Evolutionary conservation across 768 basidiomycete genomes (phyloP).

Genomic region (Serpula lacrymans): DNA sequence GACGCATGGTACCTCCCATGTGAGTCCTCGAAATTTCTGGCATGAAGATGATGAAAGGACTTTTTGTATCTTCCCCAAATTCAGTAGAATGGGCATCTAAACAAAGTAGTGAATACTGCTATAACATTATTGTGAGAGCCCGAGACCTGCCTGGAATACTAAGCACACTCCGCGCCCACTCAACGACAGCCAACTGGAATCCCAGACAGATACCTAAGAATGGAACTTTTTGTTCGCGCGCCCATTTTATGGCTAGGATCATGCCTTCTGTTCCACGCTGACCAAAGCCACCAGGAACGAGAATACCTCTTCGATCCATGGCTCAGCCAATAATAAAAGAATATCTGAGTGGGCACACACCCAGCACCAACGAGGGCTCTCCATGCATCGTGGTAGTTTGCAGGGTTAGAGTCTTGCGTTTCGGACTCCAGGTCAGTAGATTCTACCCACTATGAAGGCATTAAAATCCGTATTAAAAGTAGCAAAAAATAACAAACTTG

Average conservation of each 20-base stretch:
- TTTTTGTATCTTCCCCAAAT: constrained; percentile 56
- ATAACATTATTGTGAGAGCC: background rate
- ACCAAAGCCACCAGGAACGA: constrained; percentile 97
- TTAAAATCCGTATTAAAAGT: constrained; percentile 2
- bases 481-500: constrained; percentile 50
- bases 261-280: constrained; percentile 93
- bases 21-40: constrained; percentile 97
- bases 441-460: constrained; percentile 79
- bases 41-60: constrained; percentile 93
- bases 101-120: constrained; percentile 8
- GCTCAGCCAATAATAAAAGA: background rate
- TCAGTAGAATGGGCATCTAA: constrained; percentile 85
- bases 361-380: constrained; percentile 84
- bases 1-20: constrained; percentile 99
- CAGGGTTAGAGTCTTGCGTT: constrained; percentile 75
- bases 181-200: constrained; percentile 94
- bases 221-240: constrained; percentile 90
- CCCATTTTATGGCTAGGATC: constrained; percentile 97
- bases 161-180: constrained; percentile 88
- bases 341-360: constrained; percentile 40
- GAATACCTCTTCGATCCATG: constrained; percentile 67
- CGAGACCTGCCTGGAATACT: constrained; percentile 56
- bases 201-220: constrained; percentile 97
- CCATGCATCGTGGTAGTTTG: constrained; percentile 95
- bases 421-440: constrained; percentile 87